Base-by-base conservation (phyloP, 2,329 filamentous ascomycete species). In the Fusarium scirpi region DNA sequence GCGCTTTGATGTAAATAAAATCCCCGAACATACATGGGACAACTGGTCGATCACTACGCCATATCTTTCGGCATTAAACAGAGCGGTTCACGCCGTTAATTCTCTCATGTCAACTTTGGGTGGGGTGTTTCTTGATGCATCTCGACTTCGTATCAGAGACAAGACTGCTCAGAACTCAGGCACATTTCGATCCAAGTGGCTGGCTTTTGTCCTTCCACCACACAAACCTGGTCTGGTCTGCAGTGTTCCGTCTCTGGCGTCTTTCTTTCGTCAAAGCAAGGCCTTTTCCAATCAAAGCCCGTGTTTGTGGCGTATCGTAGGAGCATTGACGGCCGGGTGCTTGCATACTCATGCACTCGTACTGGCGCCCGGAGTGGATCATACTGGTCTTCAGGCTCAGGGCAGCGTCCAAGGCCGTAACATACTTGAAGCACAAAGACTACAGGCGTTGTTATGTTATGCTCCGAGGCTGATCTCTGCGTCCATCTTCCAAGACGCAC, bases 261-360 rank as follows among this genome's bases (percentile, higher is more conserved):
- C 62, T 62, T 64, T 46, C 64, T 66, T 62, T 71, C 67, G 71
- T 69, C 73, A 76, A 76, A 65, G 49, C 58, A 74, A 54, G 64
- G 61, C 76, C 75, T 73, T 80, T 78, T 76, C 76, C 77, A 80
- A 80, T 80, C 80, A 80, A 78, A 80, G 79, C 69, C 74, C 72
- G 76, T 82, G 80, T 82, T 81, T 83, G 82, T 83, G 82, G 82
- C 82, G 80, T 81, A 79, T 84, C 78, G 77, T 81, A 81, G 80
- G 78, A 80, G 78, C 75, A 80, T 80, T 82, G 78, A 80, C 77
- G 78, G 79, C 76, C 84, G 84, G 84, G 76, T 85, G 79, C 77
- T 76, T 85, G 84, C 84, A 86, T 82, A 74, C 74, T 80, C 76
- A 80, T 81, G 81, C 82, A 81, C 66, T 70, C 64, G 70, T 61